phyloP scores from a whole-genome alignment of 495 filamentous ascomycete genomes.

The Aspergillus nanangensis region DNA sequence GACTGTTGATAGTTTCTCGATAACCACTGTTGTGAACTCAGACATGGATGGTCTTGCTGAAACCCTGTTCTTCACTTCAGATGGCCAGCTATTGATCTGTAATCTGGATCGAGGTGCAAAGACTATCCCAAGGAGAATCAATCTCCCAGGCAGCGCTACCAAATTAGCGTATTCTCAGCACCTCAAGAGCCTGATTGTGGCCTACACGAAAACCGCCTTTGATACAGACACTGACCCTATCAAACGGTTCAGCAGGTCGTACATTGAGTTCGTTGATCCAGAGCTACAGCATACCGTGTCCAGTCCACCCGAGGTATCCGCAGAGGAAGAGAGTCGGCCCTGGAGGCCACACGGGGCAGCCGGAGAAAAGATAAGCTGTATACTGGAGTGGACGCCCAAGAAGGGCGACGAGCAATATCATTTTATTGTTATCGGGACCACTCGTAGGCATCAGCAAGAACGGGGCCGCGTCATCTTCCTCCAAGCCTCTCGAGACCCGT shows the following conservation, averaged over 20 bases:
- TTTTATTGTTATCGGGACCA: conserved; percentile 42
- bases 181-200: conserved; percentile 37
- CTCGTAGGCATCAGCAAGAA: conserved; percentile 21
- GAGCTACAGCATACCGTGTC: conserved; percentile 26
- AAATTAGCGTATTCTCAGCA: conserved; percentile 38
- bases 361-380: conserved; percentile 47
- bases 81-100: conserved; percentile 36
- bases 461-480: conserved; percentile 35
- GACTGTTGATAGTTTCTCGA: conserved; percentile 28
- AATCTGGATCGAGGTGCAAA: conserved; percentile 27
- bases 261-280: conserved; percentile 40
- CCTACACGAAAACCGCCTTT: conserved; percentile 25
- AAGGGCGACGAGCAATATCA: conserved; percentile 39
- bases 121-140: conserved; percentile 40
- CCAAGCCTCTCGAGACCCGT: conserved; percentile 22
- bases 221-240: conserved; percentile 19
- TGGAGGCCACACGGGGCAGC: conserved; percentile 31
- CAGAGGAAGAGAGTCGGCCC: conserved; percentile 6
- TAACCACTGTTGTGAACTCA: conserved; percentile 13
- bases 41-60: conserved; percentile 14
- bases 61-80: conserved; percentile 40
- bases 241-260: conserved; percentile 26
- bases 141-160: conserved; percentile 36
- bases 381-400: conserved; percentile 45
- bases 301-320: conserved; percentile 2